phyloP scores from a whole-genome alignment of 371 early-diverging fungal genomes.

The Rozella allomycis region DNA sequence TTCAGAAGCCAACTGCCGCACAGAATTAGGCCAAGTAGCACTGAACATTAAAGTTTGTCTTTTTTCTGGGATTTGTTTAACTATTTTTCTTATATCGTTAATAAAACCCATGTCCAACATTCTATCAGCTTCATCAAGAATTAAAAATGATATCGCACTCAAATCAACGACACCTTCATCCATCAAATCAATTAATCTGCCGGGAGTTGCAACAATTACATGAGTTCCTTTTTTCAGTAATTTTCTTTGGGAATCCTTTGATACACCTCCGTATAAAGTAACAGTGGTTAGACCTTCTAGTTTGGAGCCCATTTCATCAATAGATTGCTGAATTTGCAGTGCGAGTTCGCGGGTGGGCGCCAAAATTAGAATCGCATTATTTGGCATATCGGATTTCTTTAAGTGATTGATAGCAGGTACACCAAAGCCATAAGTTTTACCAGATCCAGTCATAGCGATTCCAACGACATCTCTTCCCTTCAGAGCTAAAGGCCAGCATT shows the following conservation, averaged over 20 bases:
- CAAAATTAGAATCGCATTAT: conserved; percentile 39
- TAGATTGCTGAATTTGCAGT: conserved; percentile 63
- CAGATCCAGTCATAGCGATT: conserved; percentile 83
- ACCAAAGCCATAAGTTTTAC: conserved; percentile 84
- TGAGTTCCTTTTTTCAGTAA: conserved; percentile 58
- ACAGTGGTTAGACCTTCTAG: conserved; percentile 32
- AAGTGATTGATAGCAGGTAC: conserved; percentile 47
- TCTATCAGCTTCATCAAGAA: conserved; percentile 97
- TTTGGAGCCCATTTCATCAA: conserved; percentile 36
- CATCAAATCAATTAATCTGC: conserved; percentile 86
- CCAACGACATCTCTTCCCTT: conserved; percentile 79
- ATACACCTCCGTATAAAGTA: conserved; percentile 65
- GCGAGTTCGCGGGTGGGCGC: conserved; percentile 92
- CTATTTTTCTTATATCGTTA: conserved; percentile 62
- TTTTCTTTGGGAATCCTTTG: conserved; percentile 41
- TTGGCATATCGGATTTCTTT: conserved; percentile 2
- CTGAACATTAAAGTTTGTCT: conserved; percentile 79
- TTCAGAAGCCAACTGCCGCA: conserved; percentile 55
- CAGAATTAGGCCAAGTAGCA: conserved; percentile 61
- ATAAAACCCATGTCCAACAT: conserved; percentile 90
- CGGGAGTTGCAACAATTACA: conserved; percentile 90
- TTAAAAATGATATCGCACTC: conserved; percentile 55
- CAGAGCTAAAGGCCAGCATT: conserved; percentile 48
- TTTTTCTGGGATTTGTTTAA: conserved; percentile 24
- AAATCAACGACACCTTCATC: conserved; percentile 59